Evolutionary conservation across 1,284 basidiomycete genomes (phyloP), one percentile per base, ranked within the genome.

Genomic region (Coniferiporia weirii): DNA sequence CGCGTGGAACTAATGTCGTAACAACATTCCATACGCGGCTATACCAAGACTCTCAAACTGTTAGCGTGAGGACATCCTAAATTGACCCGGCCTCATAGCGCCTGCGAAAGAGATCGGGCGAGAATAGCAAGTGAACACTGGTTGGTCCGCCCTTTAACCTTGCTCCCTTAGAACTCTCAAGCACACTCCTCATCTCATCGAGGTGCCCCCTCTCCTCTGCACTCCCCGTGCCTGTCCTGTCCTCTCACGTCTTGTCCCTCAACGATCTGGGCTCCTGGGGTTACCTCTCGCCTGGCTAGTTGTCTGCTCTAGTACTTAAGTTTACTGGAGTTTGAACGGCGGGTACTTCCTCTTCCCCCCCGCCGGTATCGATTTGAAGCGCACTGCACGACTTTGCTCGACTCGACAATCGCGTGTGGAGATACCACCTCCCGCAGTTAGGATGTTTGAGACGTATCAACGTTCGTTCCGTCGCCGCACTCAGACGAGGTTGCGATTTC

Each of bases 131-230:
- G 17, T 61, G 50, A 27, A 32, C 54, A 53, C 57, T 61, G 57
- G 60, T 47, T 50, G 58, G 49, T 56, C 54, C 19, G 50, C 52
- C 44, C 57, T 55, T 58, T 51, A 58, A 50, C 45, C 51, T 54
- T 61, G 54, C 34, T 46, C 51, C 57, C 52, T 32, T 32, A 38
- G 47, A 43, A 22, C 49, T 57, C 58, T 57, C 60, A 59, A 53
- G 54, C 53, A 20, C 53, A 53, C 43, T 53, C 46, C 63, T 54
- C 49, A 20, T 57, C 47, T 27, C 19, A 44, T 61, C 35, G 52
- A 50, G 47, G 59, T 36, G 27, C 22, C 32, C 43, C 46, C 53
- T 54, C 57, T 38, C 45, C 34, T 34, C 36, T 40, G 20, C 51
- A 17, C 15, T 19, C 32, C 17, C 19, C 34, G 49, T 46, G 19